Conservation (phyloP, 2,329 filamentous ascomycete species). For the Pseudogymnoascus sp. region DNA sequence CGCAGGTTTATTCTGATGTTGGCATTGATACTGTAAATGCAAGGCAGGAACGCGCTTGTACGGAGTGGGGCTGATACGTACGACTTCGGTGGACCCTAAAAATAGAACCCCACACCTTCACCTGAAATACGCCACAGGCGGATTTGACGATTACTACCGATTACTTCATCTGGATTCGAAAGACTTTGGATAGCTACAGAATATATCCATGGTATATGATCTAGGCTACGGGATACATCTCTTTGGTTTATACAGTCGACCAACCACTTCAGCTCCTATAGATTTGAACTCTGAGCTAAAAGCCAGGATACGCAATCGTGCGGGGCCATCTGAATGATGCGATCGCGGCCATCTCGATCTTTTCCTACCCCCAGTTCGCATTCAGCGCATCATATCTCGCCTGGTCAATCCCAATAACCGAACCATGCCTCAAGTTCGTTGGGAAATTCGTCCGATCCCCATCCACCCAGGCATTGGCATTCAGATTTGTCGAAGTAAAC, state of each 20-base stretch:
- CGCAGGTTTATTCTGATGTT: background rate
- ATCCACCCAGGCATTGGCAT: conserved; percentile 39
- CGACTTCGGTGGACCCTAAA: background rate
- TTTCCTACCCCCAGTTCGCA: conserved; percentile 28
- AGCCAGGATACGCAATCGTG: background rate
- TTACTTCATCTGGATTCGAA: background rate
- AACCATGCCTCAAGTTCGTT: conserved; percentile 42
- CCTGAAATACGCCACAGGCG: background rate
- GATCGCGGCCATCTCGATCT: background rate
- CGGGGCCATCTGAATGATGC: background rate
- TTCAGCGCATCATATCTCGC: conserved; percentile 35
- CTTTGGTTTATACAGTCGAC: background rate
- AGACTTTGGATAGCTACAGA: background rate
- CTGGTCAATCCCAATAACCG: conserved; percentile 40
- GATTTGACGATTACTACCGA: background rate
- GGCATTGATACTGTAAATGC: background rate
- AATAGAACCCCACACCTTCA: background rate
- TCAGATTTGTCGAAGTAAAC: conserved; percentile 38
- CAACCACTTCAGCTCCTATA: background rate
- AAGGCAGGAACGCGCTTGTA: background rate
- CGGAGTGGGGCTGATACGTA: background rate
- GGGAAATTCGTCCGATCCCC: conserved; percentile 37
- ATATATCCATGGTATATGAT: background rate
- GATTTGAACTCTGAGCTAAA: background rate
- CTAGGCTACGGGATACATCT: background rate